These are phyloP conservation scores for Sutorius eximius DNA, from an alignment of 1,284 basidiomycete species.

Conservation along the genomic window DNA sequence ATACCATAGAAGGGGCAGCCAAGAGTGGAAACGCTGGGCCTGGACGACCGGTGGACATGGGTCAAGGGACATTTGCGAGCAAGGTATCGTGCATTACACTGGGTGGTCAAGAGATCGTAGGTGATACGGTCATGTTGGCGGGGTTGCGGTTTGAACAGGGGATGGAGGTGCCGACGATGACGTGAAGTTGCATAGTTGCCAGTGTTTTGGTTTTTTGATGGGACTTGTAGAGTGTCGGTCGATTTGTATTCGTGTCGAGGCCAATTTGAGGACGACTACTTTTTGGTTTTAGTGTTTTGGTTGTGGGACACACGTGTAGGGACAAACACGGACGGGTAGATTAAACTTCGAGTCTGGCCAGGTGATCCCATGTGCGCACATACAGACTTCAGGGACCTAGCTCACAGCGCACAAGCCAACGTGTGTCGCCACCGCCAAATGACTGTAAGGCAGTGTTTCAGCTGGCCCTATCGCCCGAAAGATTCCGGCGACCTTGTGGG, in stretches of 20 bases:
- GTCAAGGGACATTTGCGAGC: conserved; percentile 42
- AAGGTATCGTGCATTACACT: conserved; percentile 47
- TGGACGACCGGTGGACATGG: conserved; percentile 41
- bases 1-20: conserved; percentile 53
- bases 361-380: no score
- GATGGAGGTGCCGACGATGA: conserved; percentile 9
- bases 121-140: conserved; percentile 28
- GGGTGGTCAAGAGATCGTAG: conserved; percentile 10
- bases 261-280: neutral
- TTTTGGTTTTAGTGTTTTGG: neutral
- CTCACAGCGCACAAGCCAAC: no score
- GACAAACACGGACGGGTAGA: neutral
- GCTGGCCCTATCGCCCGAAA: no score
- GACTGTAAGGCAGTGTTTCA: no score
- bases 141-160: conserved; percentile 24
- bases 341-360: no score
- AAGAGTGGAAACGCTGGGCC: conserved; percentile 39
- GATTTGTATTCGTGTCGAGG: conserved; percentile 16
- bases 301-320: neutral
- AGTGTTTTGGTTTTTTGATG: neutral
- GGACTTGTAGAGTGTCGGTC: neutral
- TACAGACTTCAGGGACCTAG: no score
- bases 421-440: no score
- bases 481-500: no score
- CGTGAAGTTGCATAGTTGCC: conserved; percentile 6